Conservation (phyloP, 129 eudicot genomes). For the Arctium lappa region DNA sequence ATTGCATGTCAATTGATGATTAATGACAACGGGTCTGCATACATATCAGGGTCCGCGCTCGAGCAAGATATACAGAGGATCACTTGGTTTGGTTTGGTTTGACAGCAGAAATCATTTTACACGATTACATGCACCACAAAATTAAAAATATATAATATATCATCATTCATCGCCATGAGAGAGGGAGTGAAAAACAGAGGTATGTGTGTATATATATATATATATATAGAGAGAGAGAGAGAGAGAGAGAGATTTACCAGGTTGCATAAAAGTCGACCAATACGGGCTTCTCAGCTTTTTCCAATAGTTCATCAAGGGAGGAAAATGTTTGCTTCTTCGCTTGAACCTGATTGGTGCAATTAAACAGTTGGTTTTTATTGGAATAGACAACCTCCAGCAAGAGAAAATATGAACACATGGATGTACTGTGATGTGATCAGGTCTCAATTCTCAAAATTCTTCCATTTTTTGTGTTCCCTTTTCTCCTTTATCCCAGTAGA, state of each 20-base stretch:
- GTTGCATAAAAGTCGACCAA: slow-evolving; percentile 96
- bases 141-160: too few relatives aligned
- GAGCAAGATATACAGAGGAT: too few relatives aligned
- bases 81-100: too few relatives aligned
- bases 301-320: slow-evolving; percentile 74
- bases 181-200: background rate
- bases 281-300: slow-evolving; percentile 79
- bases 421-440: background rate
- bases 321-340: slow-evolving; percentile 80
- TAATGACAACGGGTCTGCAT: too few relatives aligned
- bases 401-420: background rate
- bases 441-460: background rate
- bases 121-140: background rate
- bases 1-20: too few relatives aligned
- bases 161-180: background rate
- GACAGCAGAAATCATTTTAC: background rate
- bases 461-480: background rate
- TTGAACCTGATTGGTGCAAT: slow-evolving; percentile 48
- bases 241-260: slow-evolving; percentile 45
- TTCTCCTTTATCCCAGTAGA: background rate
- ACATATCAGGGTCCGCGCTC: too few relatives aligned
- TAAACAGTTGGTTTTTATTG: background rate
- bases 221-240: background rate
- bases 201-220: too few relatives aligned
- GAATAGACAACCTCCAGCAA: background rate